phyloP scores from a whole-genome alignment of 2,329 filamentous ascomycete genomes.

The Camptophora hylomeconis region DNA sequence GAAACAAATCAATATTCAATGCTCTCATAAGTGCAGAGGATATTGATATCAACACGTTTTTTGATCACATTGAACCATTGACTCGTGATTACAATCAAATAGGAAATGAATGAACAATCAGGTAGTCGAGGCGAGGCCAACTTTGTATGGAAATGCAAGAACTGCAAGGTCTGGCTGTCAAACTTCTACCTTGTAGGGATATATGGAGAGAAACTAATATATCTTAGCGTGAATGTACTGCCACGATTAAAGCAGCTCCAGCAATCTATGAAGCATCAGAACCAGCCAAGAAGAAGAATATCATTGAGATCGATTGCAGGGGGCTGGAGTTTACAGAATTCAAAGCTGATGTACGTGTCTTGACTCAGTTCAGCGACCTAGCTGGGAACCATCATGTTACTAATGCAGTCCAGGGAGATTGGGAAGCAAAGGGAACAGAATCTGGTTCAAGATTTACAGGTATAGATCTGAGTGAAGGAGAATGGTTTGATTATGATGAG shows the following conservation, averaged over 20 bases:
- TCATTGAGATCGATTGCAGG: constrained; percentile 86
- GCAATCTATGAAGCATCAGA: constrained; percentile 57
- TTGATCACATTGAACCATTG: background rate
- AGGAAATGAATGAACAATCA: constrained; percentile 85
- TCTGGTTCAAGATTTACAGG: constrained; percentile 67
- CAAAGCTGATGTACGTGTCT: constrained; percentile 59
- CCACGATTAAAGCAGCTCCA: constrained; percentile 65
- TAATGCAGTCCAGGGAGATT: constrained; percentile 55
- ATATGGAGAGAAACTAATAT: background rate
- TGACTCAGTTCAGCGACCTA: constrained; percentile 42
- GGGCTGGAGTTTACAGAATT: constrained; percentile 88
- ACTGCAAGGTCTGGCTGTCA: constrained; percentile 61
- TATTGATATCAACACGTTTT: background rate
- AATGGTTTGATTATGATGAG: constrained; percentile 98
- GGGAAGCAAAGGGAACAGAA: constrained; percentile 70
- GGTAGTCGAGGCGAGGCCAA: constrained; percentile 92
- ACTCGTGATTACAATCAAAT: constrained; percentile 3
- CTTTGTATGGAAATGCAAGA: constrained; percentile 99
- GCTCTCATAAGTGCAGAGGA: too few relatives aligned
- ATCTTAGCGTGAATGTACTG: constrained; percentile 70
- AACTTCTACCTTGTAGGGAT: background rate
- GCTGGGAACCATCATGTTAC: background rate
- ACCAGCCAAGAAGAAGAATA: constrained; percentile 60
- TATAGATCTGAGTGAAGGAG: constrained; percentile 75
- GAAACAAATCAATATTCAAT: too few relatives aligned